Base-by-base conservation (phyloP, 371 early-diverging fungal genomes). In the Mycotypha africana region DNA sequence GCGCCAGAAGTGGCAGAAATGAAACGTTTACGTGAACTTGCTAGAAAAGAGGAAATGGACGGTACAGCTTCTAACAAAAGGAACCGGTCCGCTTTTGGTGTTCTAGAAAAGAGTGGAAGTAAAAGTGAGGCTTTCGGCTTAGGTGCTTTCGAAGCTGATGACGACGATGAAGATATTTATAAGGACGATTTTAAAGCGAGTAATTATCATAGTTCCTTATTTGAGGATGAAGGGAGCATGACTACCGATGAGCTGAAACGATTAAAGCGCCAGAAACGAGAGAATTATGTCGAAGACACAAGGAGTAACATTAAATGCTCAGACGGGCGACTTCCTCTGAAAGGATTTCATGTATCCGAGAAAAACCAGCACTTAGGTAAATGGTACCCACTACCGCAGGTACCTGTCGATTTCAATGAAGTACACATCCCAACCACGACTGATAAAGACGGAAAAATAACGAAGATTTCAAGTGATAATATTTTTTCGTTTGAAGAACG, bases 1-100 rank as follows among this genome's bases (percentile, higher is more conserved):
- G 84, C 82, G 0, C 85, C 84, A 9, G 85, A 89, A 53, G 78
- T 88, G 39, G 74, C 68, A 9, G 71, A 68, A 39, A 65, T 70
- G 63, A 66, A 53, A 23, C 56, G 65, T 42, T 35, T 64, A 12
- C 59, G 69, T 15, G 59, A 61, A 24, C 22, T 61, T 28, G 49
- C 53, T 24, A 51, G 21, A 37, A 40, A 44, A 32, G 41, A 53
- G 3, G 49, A 38, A 4, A 53, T 44, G 19, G 49, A 43, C 2
- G 45, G 42, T 0, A n/a, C 26, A 26, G 47, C 37, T 14, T 23
- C 19, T 0, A 32, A 49, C 32, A 36, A 28, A 5, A 38, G 52
- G 28, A 51, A 50, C 4, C 39, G 71, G n/a, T 51, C 67, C n/a
- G 54, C 58, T 1, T 65, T 67, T 60, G 65, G 67, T 11, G 45